These are phyloP conservation scores for Grigorovia yakushimaensis DNA, from an alignment of 805 yeast species.

Conservation along the genomic window DNA sequence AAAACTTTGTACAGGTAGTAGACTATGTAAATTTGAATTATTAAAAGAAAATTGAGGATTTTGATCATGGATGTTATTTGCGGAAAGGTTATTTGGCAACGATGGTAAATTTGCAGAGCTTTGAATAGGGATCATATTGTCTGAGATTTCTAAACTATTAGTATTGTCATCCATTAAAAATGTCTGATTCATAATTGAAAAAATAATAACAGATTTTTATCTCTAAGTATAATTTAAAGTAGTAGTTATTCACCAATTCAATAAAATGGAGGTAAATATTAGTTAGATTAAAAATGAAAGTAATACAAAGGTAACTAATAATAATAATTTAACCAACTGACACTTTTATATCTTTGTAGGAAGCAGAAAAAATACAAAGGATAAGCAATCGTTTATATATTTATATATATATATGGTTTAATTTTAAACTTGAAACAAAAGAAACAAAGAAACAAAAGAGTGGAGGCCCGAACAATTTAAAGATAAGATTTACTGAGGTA, in stretches of 20 bases:
- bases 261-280: too few relatives aligned
- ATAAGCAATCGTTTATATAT: neutral
- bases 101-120: neutral
- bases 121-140: neutral
- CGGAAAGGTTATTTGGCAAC: neutral
- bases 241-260: too few relatives aligned
- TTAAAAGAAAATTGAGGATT: neutral
- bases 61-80: neutral
- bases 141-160: neutral
- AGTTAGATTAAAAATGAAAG: too few relatives aligned
- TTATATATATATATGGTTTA: neutral
- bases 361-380: neutral
- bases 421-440: neutral
- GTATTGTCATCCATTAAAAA: too few relatives aligned
- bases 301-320: too few relatives aligned
- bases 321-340: too few relatives aligned
- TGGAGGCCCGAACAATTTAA: neutral
- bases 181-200: too few relatives aligned
- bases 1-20: neutral
- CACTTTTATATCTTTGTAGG: neutral
- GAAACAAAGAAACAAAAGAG: neutral
- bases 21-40: neutral
- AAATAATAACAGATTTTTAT: too few relatives aligned
- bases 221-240: too few relatives aligned
- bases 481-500: neutral